phyloP scores from a whole-genome alignment of 768 basidiomycete species.

The Lactarius hengduanensis region DNA sequence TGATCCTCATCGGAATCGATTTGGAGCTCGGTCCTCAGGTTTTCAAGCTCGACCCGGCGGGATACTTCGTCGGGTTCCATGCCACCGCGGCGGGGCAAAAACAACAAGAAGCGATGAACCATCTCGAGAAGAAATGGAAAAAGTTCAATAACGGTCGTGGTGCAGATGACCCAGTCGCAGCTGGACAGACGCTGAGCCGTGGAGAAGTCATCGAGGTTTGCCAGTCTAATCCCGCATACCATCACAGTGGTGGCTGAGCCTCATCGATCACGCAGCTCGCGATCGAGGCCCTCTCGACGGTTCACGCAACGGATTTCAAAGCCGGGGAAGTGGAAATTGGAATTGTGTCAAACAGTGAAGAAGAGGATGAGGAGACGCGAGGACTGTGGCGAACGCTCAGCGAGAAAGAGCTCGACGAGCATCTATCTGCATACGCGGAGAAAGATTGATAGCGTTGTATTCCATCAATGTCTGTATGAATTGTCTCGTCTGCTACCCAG shows the following conservation, averaged over 20 bases:
- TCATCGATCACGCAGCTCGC: slow-evolving; percentile 59
- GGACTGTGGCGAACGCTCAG: slow-evolving; percentile 80
- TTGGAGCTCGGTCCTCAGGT: slow-evolving; percentile 91
- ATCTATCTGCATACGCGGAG: slow-evolving; percentile 84
- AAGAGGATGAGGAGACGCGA: slow-evolving; percentile 68
- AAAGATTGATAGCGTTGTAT: slow-evolving; percentile 57
- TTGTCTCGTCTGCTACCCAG: neutral
- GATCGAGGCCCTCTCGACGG: slow-evolving; percentile 90
- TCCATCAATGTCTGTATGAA: slow-evolving; percentile 6
- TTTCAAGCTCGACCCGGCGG: slow-evolving; percentile 98
- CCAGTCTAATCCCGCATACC: neutral
- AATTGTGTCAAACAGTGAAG: slow-evolving; percentile 74
- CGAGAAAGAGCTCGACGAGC: slow-evolving; percentile 73
- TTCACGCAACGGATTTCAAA: slow-evolving; percentile 96
- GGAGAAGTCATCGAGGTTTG: slow-evolving; percentile 88
- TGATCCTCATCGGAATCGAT: slow-evolving; percentile 94
- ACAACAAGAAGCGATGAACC: slow-evolving; percentile 98
- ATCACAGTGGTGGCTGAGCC: neutral
- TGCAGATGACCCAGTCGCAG: slow-evolving; percentile 73
- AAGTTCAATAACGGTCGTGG: slow-evolving; percentile 78
- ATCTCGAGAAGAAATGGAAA: slow-evolving; percentile 99
- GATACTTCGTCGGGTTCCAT: slow-evolving; percentile 98
- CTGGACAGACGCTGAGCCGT: slow-evolving; percentile 69
- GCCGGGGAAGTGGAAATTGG: slow-evolving; percentile 95
- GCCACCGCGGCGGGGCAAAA: slow-evolving; percentile 96